Base-by-base conservation (phyloP, 2,329 filamentous ascomycete genomes). In the Colletotrichum scovillei region DNA sequence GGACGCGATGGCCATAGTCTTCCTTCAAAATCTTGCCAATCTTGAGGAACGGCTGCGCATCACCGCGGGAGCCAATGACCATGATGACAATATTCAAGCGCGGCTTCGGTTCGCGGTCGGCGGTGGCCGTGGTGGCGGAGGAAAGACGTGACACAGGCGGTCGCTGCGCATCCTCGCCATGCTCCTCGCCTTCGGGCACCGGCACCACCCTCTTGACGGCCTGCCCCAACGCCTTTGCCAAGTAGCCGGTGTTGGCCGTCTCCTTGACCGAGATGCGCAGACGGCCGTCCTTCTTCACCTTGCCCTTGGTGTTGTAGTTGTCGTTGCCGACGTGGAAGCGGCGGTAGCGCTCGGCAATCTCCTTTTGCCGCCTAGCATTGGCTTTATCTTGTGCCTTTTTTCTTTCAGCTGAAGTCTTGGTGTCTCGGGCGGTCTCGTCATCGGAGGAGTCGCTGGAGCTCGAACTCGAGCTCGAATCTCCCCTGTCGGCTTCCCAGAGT, bases 61-160 rank as follows among this genome's bases (percentile, higher is more conserved):
- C 94, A 46, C 94, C 94, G 62, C 94, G 87, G 3, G 91, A 94
- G 3, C 94, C 94, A 76, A 96, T 95, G 7, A 96, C 92, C 89
- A 95, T 95, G 77, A 96, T 92, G 32, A 95, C 93, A 66, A 97
- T 93, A 80, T 95, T 95, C 59, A 97, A 84, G 11, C 80, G 84
- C 1, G 91, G 87, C n/a, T 80, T 82, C 24, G 79, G 81, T 14
- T 75, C 65, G 9, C 77, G 78, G 16, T 82, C 78, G 0, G 79
- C 76, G 3, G 79, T 76, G 8, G 79, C 78, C 4, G 80, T 82
- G 3, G 80, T 80, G 0, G 80, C 78, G 4, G 82, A 81, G 0
- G 82, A 81, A 5, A 77, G 68, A n/a, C 72, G 73, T 7, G 73
- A 73, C 49, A 72, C 56, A 66, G 71, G 6, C 46, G 62, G 63